Base-by-base conservation (phyloP, 371 early-diverging fungal species). In the Mucor circinelloides region DNA sequence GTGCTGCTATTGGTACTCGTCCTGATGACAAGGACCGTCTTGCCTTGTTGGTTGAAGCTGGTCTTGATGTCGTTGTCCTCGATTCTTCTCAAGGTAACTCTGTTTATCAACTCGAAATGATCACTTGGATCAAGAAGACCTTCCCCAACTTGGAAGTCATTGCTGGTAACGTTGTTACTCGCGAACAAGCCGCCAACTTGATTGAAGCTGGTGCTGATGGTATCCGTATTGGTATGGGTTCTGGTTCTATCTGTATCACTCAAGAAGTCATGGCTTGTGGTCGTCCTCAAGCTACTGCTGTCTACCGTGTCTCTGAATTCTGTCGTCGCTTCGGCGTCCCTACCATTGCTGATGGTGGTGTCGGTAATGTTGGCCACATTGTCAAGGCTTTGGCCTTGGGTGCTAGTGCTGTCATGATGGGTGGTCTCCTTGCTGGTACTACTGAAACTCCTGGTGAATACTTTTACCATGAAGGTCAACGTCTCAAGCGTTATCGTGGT, bases 181-280 rank as follows among this genome's bases (percentile, higher is more conserved):
- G 91, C 77, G 96, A 96, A 77, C 97, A 98, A 81, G 97, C 97
- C 48, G 90, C 94, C 58, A 86, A 86, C 64, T 80, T 98, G 64
- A 97, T 97, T 69, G 91, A 83, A 17, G 98, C 97, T 56, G 98
- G 98, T 71, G 97, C 96, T 62, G 98, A 98, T 75, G 97, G 93
- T 66, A 85, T 98, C 60, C 91, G 96, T 71, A 89, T 98, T 61
- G 98, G 98, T 67, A 98, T 98, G 98, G 98, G 98, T 58, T 91
- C 92, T 66, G 98, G 98, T 27, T 93, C 94, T 31, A 98, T 98
- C 79, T 98, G 98, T 88, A 98, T 97, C 68, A 98, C 98, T 40
- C 98, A 98, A 78, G 98, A 97, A 86, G 97, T 97, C 71, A 97
- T 97, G 97, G 97, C 97, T 31, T 95, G 95, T 69, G 98, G 98